Conservation (phyloP, 768 basidiomycete genomes). For the Leucosporidium creatinivorum region DNA sequence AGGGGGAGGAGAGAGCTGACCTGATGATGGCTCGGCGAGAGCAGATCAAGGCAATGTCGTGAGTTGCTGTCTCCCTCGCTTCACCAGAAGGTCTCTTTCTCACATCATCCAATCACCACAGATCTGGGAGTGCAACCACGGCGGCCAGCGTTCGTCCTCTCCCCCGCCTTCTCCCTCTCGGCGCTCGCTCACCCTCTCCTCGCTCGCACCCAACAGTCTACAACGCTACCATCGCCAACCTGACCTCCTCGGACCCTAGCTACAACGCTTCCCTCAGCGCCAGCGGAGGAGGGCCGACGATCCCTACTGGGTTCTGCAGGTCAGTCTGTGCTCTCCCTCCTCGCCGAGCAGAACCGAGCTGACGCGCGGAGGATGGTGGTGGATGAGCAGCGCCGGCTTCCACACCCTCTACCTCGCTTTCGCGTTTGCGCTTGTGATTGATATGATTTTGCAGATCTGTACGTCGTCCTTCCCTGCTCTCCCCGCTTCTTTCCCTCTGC, state of each 20-base stretch:
- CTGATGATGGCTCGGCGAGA: too few species aligned
- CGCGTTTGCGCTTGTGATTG: conserved; percentile 16
- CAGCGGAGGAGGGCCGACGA: background rate
- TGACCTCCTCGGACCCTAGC: background rate
- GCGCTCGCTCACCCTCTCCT: too few species aligned
- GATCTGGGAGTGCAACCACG: conserved; percentile 30
- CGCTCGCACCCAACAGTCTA: conserved; percentile 8
- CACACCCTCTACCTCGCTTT: conserved; percentile 28
- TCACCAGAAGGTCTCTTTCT: too few species aligned
- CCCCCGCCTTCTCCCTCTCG: background rate
- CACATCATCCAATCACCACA: too few species aligned
- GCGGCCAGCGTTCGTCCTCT: background rate
- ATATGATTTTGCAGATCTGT: conserved; percentile 18
- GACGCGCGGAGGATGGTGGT: too few species aligned
- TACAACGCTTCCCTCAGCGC: too few species aligned
- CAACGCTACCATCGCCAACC: conserved; percentile 13
- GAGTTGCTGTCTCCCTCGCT: too few species aligned
- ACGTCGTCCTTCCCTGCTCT: conserved; percentile 2
- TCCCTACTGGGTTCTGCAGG: conserved; percentile 21
- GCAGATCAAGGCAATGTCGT: conserved; percentile 22
- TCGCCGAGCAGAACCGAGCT: too few species aligned
- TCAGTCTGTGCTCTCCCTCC: too few species aligned
- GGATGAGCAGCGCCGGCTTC: conserved; percentile 11
- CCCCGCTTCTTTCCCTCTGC: too few species aligned
- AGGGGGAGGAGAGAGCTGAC: background rate